Conservation (phyloP, 177 flowering plant genomes). For the Vitis hybrid region DNA sequence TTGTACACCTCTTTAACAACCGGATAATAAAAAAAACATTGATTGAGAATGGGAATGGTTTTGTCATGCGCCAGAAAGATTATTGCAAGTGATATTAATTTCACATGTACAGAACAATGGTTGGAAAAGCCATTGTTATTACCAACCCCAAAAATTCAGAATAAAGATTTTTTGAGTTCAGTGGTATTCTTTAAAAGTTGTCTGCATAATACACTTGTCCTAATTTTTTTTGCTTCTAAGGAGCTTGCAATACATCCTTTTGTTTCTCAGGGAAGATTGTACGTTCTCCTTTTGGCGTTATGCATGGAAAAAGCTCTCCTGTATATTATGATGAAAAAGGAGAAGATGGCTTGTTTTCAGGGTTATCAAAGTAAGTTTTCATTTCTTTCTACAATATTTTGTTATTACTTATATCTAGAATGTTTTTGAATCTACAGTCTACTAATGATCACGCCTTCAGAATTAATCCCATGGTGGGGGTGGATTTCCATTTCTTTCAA, state of each 20-base stretch:
- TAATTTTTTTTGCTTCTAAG: not conserved
- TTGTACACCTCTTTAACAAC: not conserved
- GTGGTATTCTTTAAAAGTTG: not conserved
- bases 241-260: not conserved
- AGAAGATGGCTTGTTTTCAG: slow-evolving; percentile 75
- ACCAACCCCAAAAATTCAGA: not conserved
- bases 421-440: not conserved
- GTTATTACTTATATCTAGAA: not conserved
- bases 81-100: too few relatives aligned
- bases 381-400: slow-evolving; percentile 3
- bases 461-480: too few relatives aligned
- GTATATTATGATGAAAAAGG: slow-evolving; percentile 88
- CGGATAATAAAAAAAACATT: not conserved
- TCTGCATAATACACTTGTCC: not conserved
- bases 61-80: not conserved
- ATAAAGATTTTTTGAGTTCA: not conserved
- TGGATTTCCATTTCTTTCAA: too few relatives aligned
- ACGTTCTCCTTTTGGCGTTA: slow-evolving; percentile 83
- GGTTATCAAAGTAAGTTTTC: slow-evolving; percentile 79
- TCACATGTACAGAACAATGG: too few relatives aligned
- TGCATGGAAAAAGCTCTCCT: slow-evolving; percentile 95
- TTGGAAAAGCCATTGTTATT: not conserved
- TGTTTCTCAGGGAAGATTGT: slow-evolving; percentile 75
- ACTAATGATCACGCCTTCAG: too few relatives aligned
- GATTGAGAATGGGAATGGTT: not conserved